phyloP scores from a whole-genome alignment of 768 basidiomycete species.

The Lactarius hatsudake region DNA sequence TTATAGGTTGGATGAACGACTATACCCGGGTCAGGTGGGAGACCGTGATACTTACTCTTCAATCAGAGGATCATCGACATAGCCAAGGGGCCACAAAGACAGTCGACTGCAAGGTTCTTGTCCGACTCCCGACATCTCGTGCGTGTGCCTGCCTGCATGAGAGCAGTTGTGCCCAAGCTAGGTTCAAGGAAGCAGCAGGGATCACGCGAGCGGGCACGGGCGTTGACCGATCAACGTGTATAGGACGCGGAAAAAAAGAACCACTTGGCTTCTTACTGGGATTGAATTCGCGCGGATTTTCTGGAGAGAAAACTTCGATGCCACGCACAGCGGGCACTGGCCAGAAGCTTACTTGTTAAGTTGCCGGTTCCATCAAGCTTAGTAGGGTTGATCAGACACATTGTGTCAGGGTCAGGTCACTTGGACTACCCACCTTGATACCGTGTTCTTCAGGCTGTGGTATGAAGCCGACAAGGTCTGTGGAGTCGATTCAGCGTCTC shows the following conservation, averaged over 20 bases:
- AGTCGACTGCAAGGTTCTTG: neutral
- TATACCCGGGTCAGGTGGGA: neutral
- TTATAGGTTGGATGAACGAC: neutral
- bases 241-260: constrained; percentile 2
- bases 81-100: neutral
- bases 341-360: neutral
- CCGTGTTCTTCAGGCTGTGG: neutral
- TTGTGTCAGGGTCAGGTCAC: neutral
- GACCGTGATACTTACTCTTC: neutral
- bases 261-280: constrained; percentile 9
- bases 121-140: neutral
- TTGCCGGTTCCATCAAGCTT: neutral
- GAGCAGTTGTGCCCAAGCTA: neutral
- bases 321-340: neutral
- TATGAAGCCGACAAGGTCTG: neutral
- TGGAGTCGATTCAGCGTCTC: neutral
- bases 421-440: neutral
- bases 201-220: constrained; percentile 16
- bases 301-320: constrained; percentile 11
- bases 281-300: constrained; percentile 9
- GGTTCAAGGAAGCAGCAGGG: constrained; percentile 5
- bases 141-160: neutral
- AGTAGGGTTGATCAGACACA: neutral
- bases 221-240: constrained; percentile 7
- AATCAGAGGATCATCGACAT: neutral